These are phyloP conservation scores for Apiotrichum montevideense DNA, from an alignment of 1,284 basidiomycete species.

Conservation along the genomic window DNA sequence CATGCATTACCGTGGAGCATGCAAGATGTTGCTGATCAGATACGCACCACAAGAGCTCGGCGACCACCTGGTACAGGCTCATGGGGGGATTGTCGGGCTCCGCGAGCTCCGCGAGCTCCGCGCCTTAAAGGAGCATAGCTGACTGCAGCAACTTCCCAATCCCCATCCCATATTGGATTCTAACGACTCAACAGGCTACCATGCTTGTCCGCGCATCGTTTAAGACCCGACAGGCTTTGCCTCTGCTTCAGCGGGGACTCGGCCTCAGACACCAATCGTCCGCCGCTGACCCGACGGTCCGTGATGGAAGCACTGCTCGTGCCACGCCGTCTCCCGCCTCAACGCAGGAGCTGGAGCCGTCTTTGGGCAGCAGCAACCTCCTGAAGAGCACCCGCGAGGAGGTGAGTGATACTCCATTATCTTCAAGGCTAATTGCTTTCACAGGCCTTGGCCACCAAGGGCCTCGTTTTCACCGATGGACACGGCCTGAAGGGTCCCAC, in stretches of 20 bases:
- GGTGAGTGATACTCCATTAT: conserved; percentile 12
- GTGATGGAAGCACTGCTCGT: conserved; percentile 9
- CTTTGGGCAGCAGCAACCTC: conserved; percentile 32
- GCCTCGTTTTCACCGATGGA: conserved; percentile 63
- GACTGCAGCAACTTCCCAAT: not conserved
- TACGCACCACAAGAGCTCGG: too few relatives aligned
- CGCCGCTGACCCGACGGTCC: conserved; percentile 10
- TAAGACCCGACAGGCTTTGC: not conserved
- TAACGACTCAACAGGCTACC: not conserved
- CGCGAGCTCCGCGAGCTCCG: too few relatives aligned
- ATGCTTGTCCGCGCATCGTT: conserved; percentile 1
- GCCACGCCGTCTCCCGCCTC: conserved; percentile 1
- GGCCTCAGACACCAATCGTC: conserved; percentile 6
- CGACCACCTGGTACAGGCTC: too few relatives aligned
- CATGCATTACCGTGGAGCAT: too few relatives aligned
- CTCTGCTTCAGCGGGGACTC: not conserved
- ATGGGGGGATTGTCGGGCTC: too few relatives aligned
- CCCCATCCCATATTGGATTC: too few relatives aligned
- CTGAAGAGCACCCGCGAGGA: conserved; percentile 21
- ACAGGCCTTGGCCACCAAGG: conserved; percentile 62
- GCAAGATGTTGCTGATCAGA: too few relatives aligned
- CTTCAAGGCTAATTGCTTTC: not conserved
- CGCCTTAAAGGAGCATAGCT: not conserved
- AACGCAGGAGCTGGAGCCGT: conserved; percentile 24
- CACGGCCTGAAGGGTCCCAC: conserved; percentile 51